Conservation (phyloP, 768 basidiomycete species). For the Rossbeevera mucosa region DNA sequence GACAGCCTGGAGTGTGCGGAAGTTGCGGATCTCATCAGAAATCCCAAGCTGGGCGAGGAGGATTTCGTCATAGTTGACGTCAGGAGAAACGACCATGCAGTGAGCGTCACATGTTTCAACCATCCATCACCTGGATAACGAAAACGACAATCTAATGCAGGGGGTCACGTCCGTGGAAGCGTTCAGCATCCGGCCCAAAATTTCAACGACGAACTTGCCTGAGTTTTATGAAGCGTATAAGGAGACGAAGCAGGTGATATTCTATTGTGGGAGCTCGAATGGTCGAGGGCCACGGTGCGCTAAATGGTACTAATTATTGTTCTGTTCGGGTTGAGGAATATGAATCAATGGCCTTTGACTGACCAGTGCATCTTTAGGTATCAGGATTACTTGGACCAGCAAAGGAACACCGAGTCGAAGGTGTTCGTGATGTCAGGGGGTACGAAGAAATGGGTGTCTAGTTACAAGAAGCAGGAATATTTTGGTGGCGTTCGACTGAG, state of each 20-base stretch:
- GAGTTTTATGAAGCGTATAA: constrained; percentile 39
- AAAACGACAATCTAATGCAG: constrained; percentile 25
- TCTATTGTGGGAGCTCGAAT: constrained; percentile 50
- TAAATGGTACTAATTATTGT: constrained; percentile 40
- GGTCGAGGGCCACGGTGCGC: constrained; percentile 53
- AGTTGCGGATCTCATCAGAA: constrained; percentile 32
- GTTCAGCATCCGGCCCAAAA: constrained; percentile 46
- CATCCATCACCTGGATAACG: not conserved
- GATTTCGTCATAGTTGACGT: constrained; percentile 48
- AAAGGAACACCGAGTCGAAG: constrained; percentile 30
- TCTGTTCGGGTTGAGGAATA: constrained; percentile 4
- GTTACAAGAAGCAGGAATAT: constrained; percentile 27
- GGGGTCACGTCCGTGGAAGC: constrained; percentile 53
- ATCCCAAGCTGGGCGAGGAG: constrained; percentile 4
- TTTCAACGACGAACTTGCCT: constrained; percentile 44
- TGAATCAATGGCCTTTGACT: not conserved
- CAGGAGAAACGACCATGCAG: constrained; percentile 42
- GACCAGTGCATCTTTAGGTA: constrained; percentile 34
- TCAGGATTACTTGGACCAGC: constrained; percentile 42
- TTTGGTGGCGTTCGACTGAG: constrained; percentile 21
- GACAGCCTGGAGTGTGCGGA: constrained; percentile 31
- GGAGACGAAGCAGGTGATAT: constrained; percentile 41
- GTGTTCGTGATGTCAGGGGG: constrained; percentile 44
- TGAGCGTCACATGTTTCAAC: constrained; percentile 23
- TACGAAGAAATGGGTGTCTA: constrained; percentile 35